Evolutionary conservation across 2,329 filamentous ascomycete species (phyloP).

Genomic region (Fonsecaea nubica): DNA sequence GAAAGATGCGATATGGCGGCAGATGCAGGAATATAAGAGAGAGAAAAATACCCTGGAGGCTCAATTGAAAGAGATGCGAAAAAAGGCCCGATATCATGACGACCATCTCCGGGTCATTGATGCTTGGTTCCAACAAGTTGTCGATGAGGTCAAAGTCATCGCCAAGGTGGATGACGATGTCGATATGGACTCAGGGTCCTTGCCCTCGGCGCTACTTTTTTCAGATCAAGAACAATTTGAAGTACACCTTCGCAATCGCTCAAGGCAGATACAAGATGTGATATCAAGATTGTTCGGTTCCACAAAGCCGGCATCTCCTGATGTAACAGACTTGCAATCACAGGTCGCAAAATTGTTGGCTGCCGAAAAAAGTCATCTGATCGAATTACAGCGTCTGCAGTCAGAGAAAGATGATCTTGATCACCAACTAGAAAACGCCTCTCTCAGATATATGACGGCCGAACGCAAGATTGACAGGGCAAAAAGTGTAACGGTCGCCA

Average conservation of each 20-base stretch:
- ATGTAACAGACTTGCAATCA: constrained; percentile 74
- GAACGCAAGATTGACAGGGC: constrained; percentile 92
- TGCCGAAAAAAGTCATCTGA: constrained; percentile 78
- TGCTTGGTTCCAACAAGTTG: constrained; percentile 91
- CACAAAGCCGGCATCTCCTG: constrained; percentile 60
- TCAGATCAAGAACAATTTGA: constrained; percentile 70
- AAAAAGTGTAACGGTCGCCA: constrained; percentile 87
- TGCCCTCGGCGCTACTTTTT: constrained; percentile 63
- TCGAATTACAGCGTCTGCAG: constrained; percentile 75
- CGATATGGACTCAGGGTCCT: constrained; percentile 44
- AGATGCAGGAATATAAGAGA: constrained; percentile 97
- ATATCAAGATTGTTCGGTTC: constrained; percentile 71
- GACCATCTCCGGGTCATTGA: constrained; percentile 91
- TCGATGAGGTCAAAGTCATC: constrained; percentile 54
- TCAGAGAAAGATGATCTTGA: constrained; percentile 84
- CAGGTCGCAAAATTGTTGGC: constrained; percentile 78
- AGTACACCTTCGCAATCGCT: constrained; percentile 77
- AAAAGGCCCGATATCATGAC: constrained; percentile 81
- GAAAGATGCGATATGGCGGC: constrained; percentile 95
- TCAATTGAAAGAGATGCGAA: constrained; percentile 79
- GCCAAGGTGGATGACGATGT: constrained; percentile 37
- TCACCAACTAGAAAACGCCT: constrained; percentile 85
- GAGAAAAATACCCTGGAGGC: constrained; percentile 82
- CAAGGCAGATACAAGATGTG: constrained; percentile 75
- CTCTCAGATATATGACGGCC: constrained; percentile 88